A percentile compares a stretch with the other conserved stretches of the same genome.
phyloP scores from a whole-genome alignment of 2,329 filamentous ascomycete species.

The Orbilia quercus region DNA sequence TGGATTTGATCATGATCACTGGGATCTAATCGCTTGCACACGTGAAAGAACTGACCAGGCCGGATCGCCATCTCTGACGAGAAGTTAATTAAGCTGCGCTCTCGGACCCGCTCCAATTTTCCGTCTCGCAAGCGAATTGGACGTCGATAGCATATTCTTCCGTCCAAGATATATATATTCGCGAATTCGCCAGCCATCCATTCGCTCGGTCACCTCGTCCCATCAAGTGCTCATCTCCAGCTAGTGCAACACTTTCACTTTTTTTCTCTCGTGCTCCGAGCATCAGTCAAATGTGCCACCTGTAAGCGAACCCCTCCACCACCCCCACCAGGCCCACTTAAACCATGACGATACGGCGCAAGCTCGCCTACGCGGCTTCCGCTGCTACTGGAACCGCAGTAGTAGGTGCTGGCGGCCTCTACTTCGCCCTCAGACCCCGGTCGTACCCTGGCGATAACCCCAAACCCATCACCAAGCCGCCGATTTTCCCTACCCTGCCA shows the following conservation, averaged over 20 bases:
- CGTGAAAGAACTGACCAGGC: constrained; percentile 45
- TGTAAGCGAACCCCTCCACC: constrained; percentile 22
- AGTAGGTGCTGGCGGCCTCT: constrained; percentile 39
- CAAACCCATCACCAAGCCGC: constrained; percentile 46
- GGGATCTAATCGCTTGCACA: constrained; percentile 47
- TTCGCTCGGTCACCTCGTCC: constrained; percentile 7
- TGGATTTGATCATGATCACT: constrained; percentile 5
- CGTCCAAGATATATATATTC: constrained; percentile 31
- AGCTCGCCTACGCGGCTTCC: constrained; percentile 53
- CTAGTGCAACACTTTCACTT: constrained; percentile 15
- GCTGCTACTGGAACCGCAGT: constrained; percentile 37
- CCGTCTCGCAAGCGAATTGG: constrained; percentile 19
- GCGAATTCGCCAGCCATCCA: not conserved
- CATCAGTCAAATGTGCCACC: constrained; percentile 32
- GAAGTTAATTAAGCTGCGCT: not conserved
- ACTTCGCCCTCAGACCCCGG: constrained; percentile 37
- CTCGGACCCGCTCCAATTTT: constrained; percentile 25
- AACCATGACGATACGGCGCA: constrained; percentile 52
- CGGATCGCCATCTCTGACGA: not conserved
- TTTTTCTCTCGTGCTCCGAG: constrained; percentile 1
- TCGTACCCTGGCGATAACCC: constrained; percentile 50
- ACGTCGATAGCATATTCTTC: constrained; percentile 39
- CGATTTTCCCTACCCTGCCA: constrained; percentile 48
- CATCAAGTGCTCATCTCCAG: too few relatives aligned
- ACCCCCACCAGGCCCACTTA: constrained; percentile 22